These are phyloP conservation scores for Voacanga thouarsii DNA, from an alignment of 257 asterid species.

Conservation along the genomic window DNA sequence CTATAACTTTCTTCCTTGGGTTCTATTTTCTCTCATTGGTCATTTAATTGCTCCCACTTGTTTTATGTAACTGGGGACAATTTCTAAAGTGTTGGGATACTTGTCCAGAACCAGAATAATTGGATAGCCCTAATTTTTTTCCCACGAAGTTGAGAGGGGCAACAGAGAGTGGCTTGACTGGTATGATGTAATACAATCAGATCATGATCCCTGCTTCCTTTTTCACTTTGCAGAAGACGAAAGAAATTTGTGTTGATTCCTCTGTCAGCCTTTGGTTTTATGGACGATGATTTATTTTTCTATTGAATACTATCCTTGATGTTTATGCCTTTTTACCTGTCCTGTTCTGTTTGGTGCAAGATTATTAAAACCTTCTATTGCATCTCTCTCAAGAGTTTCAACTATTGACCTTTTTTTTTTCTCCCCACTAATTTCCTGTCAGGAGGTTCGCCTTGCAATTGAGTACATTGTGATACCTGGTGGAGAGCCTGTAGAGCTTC, in stretches of 20 bases:
- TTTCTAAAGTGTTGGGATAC: neutral
- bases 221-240: no score
- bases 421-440: neutral
- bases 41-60: neutral
- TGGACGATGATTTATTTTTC: no score
- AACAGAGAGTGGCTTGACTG: no score
- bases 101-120: no score
- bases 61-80: neutral
- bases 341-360: neutral
- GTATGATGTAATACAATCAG: no score
- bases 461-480: slow-evolving; percentile 98
- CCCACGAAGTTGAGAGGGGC: no score
- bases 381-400: neutral
- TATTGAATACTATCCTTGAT: neutral
- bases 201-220: no score
- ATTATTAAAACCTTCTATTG: neutral
- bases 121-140: no score
- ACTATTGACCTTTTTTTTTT: neutral
- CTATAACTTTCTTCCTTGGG: neutral
- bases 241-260: no score
- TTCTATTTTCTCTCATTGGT: neutral
- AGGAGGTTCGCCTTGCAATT: slow-evolving; percentile 96
- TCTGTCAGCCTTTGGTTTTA: no score
- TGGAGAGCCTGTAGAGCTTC: slow-evolving; percentile 92
- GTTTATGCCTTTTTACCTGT: neutral